Conservation (phyloP, 768 basidiomycete genomes). For the Hygrophorus pudorinus region DNA sequence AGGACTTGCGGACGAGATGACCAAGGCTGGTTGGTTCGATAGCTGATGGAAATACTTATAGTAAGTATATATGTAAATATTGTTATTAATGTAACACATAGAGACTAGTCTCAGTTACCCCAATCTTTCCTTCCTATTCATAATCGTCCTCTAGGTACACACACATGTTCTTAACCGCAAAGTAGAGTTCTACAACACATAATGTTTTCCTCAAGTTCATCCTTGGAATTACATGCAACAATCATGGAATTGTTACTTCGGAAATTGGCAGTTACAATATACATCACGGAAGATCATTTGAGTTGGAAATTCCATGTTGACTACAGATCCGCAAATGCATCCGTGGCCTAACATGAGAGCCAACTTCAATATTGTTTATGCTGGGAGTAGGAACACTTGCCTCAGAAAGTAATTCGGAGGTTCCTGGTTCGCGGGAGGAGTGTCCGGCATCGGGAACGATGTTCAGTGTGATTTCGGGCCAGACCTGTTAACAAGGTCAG, state of each 20-base stretch:
- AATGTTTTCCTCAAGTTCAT: no score
- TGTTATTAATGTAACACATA: no score
- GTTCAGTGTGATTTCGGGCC: constrained; percentile 68
- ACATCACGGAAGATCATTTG: constrained; percentile 55
- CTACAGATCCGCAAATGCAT: constrained; percentile 26
- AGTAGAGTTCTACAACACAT: no score
- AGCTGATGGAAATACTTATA: no score
- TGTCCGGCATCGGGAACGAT: constrained; percentile 86
- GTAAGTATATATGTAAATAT: no score
- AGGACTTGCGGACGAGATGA: constrained; percentile 68
- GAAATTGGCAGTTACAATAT: neutral
- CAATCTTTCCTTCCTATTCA: no score
- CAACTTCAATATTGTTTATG: no score
- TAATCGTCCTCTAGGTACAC: no score
- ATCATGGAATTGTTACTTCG: neutral
- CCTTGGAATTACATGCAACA: no score
- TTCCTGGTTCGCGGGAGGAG: constrained; percentile 69
- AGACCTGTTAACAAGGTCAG: constrained; percentile 29
- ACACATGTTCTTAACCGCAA: no score
- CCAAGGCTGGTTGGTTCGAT: constrained; percentile 68
- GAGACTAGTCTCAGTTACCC: no score
- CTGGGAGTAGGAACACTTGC: constrained; percentile 24
- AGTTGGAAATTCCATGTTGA: constrained; percentile 75
- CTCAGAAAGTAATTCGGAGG: constrained; percentile 58
- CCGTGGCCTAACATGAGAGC: no score